phyloP scores from a whole-genome alignment of 306 rosid species.

The Calophaca sinica region DNA sequence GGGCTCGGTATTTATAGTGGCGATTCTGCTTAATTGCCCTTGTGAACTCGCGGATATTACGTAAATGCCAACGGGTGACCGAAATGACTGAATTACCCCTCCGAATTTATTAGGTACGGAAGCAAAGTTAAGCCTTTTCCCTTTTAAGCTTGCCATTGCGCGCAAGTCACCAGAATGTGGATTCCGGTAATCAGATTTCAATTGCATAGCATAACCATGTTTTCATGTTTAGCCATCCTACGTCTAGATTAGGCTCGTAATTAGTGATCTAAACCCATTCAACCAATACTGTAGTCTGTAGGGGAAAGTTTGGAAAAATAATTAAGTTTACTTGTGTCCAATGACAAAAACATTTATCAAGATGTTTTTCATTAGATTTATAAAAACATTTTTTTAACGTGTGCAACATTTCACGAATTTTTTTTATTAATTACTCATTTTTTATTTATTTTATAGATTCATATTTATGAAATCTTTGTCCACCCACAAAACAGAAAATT shows the following conservation, averaged over 20 bases:
- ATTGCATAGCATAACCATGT: not conserved
- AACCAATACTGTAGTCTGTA: not conserved
- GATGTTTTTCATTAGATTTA: too few relatives aligned
- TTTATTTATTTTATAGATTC: too few relatives aligned
- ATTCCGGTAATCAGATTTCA: conserved; percentile 20
- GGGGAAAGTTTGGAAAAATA: too few relatives aligned
- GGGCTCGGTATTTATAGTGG: conserved; percentile 50
- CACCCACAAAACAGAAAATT: too few relatives aligned
- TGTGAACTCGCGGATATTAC: conserved; percentile 12
- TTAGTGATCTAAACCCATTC: not conserved
- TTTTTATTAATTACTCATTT: too few relatives aligned
- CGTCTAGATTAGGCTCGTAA: not conserved
- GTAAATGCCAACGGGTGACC: not conserved
- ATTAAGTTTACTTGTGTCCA: too few relatives aligned
- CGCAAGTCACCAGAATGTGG: not conserved
- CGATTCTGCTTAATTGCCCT: conserved; percentile 18
- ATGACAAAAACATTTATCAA: too few relatives aligned
- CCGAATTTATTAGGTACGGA: not conserved
- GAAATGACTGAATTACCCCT: conserved; percentile 42
- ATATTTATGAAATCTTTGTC: too few relatives aligned
- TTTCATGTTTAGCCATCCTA: not conserved
- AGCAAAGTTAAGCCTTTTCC: not conserved
- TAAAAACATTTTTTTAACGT: too few relatives aligned
- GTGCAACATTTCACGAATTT: too few relatives aligned
- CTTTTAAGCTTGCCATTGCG: conserved; percentile 27